phyloP scores from a whole-genome alignment of 768 basidiomycete genomes.

The Agrocybe praecox region DNA sequence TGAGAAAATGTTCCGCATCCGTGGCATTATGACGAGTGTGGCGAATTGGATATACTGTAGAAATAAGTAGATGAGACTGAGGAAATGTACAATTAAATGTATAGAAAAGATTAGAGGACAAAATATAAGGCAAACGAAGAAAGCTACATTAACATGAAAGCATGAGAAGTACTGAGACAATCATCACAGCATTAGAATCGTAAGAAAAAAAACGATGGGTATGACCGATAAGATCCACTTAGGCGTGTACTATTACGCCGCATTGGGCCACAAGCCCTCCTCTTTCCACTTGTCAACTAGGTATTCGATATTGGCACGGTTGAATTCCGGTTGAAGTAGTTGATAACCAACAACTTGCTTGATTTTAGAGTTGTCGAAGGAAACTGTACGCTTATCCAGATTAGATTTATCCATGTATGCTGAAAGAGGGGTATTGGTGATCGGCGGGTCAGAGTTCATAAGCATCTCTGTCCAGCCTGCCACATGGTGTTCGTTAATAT shows the following conservation, averaged over 20 bases:
- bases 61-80: slow-evolving; percentile 2
- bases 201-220: background rate
- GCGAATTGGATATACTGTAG: background rate
- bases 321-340: slow-evolving; percentile 63
- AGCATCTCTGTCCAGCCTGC: slow-evolving; percentile 85
- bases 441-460: slow-evolving; percentile 65
- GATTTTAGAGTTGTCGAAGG: slow-evolving; percentile 72
- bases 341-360: slow-evolving; percentile 73
- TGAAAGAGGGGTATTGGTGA: slow-evolving; percentile 69
- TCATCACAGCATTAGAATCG: slow-evolving; percentile 1
- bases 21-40: background rate
- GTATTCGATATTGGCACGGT: slow-evolving; percentile 62
- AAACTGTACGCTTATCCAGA: slow-evolving; percentile 69
- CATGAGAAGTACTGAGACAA: slow-evolving; percentile 2
- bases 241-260: slow-evolving; percentile 20
- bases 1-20: background rate
- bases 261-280: slow-evolving; percentile 62
- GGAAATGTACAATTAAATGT: slow-evolving; percentile 14
- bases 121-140: slow-evolving; percentile 8
- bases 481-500: slow-evolving; percentile 86
- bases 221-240: slow-evolving; percentile 1
- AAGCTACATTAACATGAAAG: slow-evolving; percentile 5
- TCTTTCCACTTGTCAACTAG: slow-evolving; percentile 81
- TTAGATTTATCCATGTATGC: slow-evolving; percentile 81
- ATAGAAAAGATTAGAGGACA: slow-evolving; percentile 5